phyloP scores from a whole-genome alignment of 2,329 filamentous ascomycete genomes.

The Ophiostoma sp. region DNA sequence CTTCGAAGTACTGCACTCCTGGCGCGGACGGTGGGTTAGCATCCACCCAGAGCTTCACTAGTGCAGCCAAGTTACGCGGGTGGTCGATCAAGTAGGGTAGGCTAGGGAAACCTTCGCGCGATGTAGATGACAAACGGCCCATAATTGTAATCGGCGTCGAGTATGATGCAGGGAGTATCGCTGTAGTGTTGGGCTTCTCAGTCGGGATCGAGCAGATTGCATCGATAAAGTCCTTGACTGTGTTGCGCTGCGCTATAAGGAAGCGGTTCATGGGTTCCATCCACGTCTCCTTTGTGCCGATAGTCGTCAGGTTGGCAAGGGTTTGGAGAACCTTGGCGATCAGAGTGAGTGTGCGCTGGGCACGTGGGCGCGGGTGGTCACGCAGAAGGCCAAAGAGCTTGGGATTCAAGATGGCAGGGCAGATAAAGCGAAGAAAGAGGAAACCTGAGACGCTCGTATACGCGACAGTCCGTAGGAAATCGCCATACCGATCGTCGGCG shows the following conservation, averaged over 20 bases:
- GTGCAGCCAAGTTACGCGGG: conserved; percentile 73
- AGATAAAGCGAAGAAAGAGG: conserved; percentile 89
- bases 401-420: conserved; percentile 90
- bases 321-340: conserved; percentile 91
- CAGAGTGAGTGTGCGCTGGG: conserved; percentile 82
- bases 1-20: conserved; percentile 40
- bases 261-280: conserved; percentile 99
- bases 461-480: conserved; percentile 80
- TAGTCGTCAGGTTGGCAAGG: conserved; percentile 82
- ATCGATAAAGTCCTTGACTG: conserved; percentile 85
- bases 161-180: conserved; percentile 73
- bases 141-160: conserved; percentile 89
- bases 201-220: conserved; percentile 76
- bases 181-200: conserved; percentile 50
- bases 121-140: conserved; percentile 69
- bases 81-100: conserved; percentile 91
- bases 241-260: conserved; percentile 65
- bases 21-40: conserved; percentile 36
- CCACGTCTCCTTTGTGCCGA: conserved; percentile 94
- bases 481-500: conserved; percentile 89
- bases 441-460: conserved; percentile 96
- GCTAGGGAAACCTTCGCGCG: conserved; percentile 86
- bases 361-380: conserved; percentile 76
- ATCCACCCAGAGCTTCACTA: conserved; percentile 77
- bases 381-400: conserved; percentile 81